phyloP scores from a whole-genome alignment of 2,329 filamentous ascomycete species.

The Penicillium glabrum region DNA sequence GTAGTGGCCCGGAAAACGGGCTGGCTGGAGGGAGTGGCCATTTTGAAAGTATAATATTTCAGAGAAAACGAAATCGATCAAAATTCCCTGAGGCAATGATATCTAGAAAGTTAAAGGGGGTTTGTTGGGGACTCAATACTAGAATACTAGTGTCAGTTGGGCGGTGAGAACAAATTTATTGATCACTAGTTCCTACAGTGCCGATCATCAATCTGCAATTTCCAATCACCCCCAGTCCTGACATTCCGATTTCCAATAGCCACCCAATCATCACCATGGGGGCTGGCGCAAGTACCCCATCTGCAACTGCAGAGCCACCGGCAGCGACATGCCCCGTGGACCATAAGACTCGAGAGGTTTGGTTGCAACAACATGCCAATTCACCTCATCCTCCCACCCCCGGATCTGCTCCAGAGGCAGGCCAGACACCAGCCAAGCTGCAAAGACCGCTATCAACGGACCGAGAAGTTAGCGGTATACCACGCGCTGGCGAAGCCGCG shows the following conservation, averaged over 20 bases:
- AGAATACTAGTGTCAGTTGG: constrained; percentile 7
- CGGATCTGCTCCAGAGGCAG: constrained; percentile 26
- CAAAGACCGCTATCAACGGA: constrained; percentile 59
- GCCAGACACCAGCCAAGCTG: constrained; percentile 25
- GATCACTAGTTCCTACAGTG: constrained; percentile 11
- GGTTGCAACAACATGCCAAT: constrained; percentile 62
- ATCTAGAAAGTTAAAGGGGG: constrained; percentile 10
- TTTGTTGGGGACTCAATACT: constrained; percentile 10
- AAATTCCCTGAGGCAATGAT: neutral
- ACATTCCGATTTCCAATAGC: constrained; percentile 2
- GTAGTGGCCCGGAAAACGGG: constrained; percentile 87
- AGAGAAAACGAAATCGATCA: neutral
- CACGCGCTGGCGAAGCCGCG: constrained; percentile 53
- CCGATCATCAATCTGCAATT: constrained; percentile 19
- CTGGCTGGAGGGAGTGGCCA: constrained; percentile 36
- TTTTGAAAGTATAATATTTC: constrained; percentile 15
- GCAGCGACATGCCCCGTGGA: constrained; percentile 76
- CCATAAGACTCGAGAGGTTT: constrained; percentile 81
- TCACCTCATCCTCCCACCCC: constrained; percentile 35
- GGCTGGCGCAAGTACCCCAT: constrained; percentile 38
- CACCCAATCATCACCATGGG: constrained; percentile 28
- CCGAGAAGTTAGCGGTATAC: constrained; percentile 78
- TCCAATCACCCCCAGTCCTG: constrained; percentile 8
- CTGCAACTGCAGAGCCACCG: constrained; percentile 24
- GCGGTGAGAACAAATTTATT: constrained; percentile 27